Evolutionary conservation across 2,329 filamentous ascomycete genomes (phyloP), one percentile per base, ranked within the genome.

Genomic region (Arthrinium phaeospermum): DNA sequence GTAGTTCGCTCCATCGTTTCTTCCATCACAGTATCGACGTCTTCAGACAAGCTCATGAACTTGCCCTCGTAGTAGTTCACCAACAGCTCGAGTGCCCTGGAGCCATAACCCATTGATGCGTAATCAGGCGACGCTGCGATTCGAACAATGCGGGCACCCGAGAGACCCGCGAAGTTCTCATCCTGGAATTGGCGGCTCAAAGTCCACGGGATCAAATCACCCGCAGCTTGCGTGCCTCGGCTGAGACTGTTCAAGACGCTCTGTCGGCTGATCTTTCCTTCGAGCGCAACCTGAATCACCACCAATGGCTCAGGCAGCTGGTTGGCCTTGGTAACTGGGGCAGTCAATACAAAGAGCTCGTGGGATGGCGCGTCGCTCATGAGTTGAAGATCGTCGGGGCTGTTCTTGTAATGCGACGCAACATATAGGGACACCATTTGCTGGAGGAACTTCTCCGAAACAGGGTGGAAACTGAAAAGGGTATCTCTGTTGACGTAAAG

Each of bases 371-470:
- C 96, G 82, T 99, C 96, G 74, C 94, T 98, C 94, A 99, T 97
- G 72, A 99, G 89, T 51, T 73, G 73, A 1, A 73, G 45, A 49
- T 71, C 70, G 27, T 71, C 70, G 91, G 92, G 92, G 0, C 91
- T 91, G 79, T 94, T 94, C 81, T 94, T 94, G 85, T 94, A 95
- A 80, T 95, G 93, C 77, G 94, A 97, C 41, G 96, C 95, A 41
- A 99, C 97, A 78, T 98, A 99, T 2, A 99, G 89, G 0, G 95
- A 95, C 83, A 99, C 96, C 94, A 99, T 98, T 78, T 98, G 95
- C 81, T 99, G 96, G 71, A 99, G 85, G 84, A 99, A 98, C 80
- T 95, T 96, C 82, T 99, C 96, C 2, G 96, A 97, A 27, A 98
- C 94, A 3, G 95, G 94, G 79, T 99, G 96, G 86, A 97, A 99